A percentile compares a stretch with the other conserved stretches of the same genome.
Conservation (phyloP, 228 moss, liverwort and hornwort genomes). For the Sphagnum magellanicum region DNA sequence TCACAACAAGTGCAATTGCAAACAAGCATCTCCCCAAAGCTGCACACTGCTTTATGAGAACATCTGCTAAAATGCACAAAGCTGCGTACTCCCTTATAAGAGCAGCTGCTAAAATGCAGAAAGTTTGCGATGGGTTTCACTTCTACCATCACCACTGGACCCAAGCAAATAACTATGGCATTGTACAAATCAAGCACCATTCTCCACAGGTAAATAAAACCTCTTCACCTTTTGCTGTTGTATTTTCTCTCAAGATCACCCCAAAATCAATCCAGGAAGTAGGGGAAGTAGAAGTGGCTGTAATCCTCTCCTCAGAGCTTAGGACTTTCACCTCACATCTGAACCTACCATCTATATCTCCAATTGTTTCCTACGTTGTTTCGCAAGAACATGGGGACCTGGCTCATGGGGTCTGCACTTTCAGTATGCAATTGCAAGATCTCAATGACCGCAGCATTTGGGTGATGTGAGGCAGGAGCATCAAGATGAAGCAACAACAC, state of each 20-base stretch:
- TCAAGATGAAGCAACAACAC: conserved; percentile 17
- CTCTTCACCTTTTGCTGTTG: neutral
- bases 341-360: no score
- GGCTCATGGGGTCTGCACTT: neutral
- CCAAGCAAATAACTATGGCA: conserved; percentile 74
- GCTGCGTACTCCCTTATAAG: conserved; percentile 18
- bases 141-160: conserved; percentile 84
- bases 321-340: no score
- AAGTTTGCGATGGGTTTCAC: conserved; percentile 26
- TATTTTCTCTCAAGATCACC: neutral
- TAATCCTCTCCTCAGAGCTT: no score
- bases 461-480: conserved; percentile 14
- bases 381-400: no score
- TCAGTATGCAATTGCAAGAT: neutral
- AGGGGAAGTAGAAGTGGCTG: no score
- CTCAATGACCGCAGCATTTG: no score
- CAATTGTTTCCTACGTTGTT: no score
- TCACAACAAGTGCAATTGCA: conserved; percentile 97
- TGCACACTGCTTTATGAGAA: conserved; percentile 56
- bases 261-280: no score
- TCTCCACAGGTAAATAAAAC: conserved; percentile 26
- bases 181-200: conserved; percentile 53
- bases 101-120: conserved; percentile 57
- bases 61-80: no score
- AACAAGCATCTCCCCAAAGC: conserved; percentile 86